These are phyloP conservation scores for Francoa sonchifolia DNA, from an alignment of 441 rosid genomes.

Conservation along the genomic window DNA sequence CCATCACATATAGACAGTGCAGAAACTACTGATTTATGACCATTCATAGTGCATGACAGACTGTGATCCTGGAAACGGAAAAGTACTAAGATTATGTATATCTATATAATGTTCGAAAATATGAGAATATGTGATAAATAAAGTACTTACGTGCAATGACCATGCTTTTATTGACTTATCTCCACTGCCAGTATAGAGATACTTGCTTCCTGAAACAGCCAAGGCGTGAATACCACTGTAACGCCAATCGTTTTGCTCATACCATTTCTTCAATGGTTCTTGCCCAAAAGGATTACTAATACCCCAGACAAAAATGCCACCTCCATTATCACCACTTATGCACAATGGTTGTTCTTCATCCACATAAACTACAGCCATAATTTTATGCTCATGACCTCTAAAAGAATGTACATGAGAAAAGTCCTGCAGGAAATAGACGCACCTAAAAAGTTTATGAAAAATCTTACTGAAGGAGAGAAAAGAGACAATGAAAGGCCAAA, in stretches of 20 bases:
- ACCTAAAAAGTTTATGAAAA: conserved; percentile 1
- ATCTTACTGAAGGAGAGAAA: conserved; percentile 4
- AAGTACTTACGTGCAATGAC: conserved; percentile 49
- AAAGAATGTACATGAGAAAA: conserved; percentile 66
- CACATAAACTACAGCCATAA: conserved; percentile 54
- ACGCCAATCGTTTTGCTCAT: conserved; percentile 86
- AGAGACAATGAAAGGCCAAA: neutral
- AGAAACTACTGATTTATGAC: conserved; percentile 86
- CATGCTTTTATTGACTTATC: conserved; percentile 82
- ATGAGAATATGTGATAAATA: conserved; percentile 3
- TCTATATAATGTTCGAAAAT: conserved; percentile 7
- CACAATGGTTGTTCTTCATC: conserved; percentile 59
- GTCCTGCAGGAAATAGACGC: conserved; percentile 61
- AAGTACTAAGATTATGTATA: conserved; percentile 1
- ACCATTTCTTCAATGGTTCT: conserved; percentile 66
- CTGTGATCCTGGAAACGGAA: conserved; percentile 44
- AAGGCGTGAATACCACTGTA: conserved; percentile 79
- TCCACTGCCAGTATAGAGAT: conserved; percentile 80
- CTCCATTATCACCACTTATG: conserved; percentile 73
- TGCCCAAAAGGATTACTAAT: conserved; percentile 34
- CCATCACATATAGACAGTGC: conserved; percentile 43
- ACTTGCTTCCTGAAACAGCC: conserved; percentile 45
- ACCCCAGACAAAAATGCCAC: conserved; percentile 80
- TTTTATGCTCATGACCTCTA: conserved; percentile 76
- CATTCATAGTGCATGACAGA: conserved; percentile 55